Conservation (phyloP, 371 early-diverging fungal species). For the Mortierella sp. region DNA sequence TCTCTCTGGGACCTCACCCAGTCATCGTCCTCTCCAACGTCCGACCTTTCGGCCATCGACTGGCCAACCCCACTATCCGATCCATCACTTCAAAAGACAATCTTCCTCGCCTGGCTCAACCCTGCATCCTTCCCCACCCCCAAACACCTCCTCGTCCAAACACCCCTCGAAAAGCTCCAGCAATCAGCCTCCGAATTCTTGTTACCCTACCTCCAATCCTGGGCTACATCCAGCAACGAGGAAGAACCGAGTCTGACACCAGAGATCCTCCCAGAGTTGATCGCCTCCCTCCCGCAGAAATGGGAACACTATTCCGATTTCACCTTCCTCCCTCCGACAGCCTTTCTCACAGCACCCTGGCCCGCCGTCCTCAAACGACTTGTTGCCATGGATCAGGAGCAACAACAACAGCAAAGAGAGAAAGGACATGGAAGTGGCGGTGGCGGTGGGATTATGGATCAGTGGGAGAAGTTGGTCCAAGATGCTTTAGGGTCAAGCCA, state of each 20-base stretch:
- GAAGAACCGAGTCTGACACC: constrained; percentile 3
- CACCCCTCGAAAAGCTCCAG: constrained; percentile 45
- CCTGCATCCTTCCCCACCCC: constrained; percentile 31
- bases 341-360: constrained; percentile 50
- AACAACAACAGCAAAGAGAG: background rate
- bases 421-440: background rate
- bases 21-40: background rate
- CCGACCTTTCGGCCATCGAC: constrained; percentile 1
- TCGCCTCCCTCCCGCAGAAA: constrained; percentile 51
- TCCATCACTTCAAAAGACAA: constrained; percentile 15
- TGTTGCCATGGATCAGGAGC: constrained; percentile 15
- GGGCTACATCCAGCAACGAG: background rate
- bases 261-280: constrained; percentile 19
- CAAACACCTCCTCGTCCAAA: constrained; percentile 46
- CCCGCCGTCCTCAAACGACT: constrained; percentile 26
- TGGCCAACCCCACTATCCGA: constrained; percentile 27
- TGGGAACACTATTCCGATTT: constrained; percentile 60
- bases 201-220: constrained; percentile 28
- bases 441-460: constrained; percentile 5
- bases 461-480: constrained; percentile 34
- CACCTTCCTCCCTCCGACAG: constrained; percentile 46
- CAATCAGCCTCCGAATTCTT: constrained; percentile 20
- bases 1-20: constrained; percentile 21
- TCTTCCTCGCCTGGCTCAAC: constrained; percentile 25
- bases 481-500: constrained; percentile 39